Percentiles rank a stretch among this genome's conserved stretches.
Evolutionary conservation across 371 early-diverging fungal species (phyloP).

Genomic region (Cokeromyces recurvatus): DNA sequence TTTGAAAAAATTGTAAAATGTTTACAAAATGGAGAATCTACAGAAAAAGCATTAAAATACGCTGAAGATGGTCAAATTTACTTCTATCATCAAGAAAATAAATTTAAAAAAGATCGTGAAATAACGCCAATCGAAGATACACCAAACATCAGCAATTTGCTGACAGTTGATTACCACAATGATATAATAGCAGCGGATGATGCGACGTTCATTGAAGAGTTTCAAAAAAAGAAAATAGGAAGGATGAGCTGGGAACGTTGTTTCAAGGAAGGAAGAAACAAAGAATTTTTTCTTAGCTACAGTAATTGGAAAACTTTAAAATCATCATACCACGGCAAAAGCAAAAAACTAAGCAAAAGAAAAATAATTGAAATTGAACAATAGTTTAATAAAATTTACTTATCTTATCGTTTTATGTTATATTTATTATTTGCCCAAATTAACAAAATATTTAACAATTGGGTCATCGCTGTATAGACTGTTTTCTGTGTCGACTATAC

Average conservation of each 20-base stretch:
- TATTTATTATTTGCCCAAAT: too few species aligned
- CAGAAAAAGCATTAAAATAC: background rate
- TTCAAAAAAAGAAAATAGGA: background rate
- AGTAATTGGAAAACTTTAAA: slow-evolving; percentile 3
- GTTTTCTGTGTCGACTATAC: slow-evolving; percentile 8
- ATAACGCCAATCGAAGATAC: too few species aligned
- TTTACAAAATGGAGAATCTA: slow-evolving; percentile 1
- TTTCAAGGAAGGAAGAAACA: slow-evolving; percentile 1
- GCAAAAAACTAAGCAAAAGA: slow-evolving; percentile 5
- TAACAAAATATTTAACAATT: slow-evolving; percentile 8
- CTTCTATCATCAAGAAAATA: too few species aligned
- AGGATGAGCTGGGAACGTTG: background rate
- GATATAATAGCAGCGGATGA: too few species aligned
- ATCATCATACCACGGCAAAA: slow-evolving; percentile 1
- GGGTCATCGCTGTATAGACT: slow-evolving; percentile 8
- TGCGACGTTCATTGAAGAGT: background rate
- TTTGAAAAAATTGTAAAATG: slow-evolving; percentile 11
- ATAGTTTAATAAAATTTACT: slow-evolving; percentile 1
- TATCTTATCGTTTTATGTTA: background rate
- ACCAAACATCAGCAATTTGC: too few species aligned
- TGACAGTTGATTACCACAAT: too few species aligned
- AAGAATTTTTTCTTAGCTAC: slow-evolving; percentile 2
- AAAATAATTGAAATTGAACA: slow-evolving; percentile 2
- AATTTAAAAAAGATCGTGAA: too few species aligned
- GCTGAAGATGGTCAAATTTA: background rate